These are phyloP conservation scores for Scedosporium boydii DNA, from an alignment of 2,329 filamentous ascomycete species.

Conservation along the genomic window DNA sequence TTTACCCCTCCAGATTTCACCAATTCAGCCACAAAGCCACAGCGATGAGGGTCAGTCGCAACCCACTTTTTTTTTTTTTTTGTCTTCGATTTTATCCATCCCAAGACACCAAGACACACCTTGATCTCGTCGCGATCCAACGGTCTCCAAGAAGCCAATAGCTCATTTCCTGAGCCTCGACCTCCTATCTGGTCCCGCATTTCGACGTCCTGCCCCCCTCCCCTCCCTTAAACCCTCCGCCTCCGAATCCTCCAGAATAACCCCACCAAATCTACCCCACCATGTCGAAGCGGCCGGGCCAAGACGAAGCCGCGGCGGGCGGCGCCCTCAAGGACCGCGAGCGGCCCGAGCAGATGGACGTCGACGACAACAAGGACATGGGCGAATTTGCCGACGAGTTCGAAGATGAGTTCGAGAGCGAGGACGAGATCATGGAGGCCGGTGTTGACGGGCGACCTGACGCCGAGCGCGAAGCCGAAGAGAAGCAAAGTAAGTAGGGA, in stretches of 20 bases:
- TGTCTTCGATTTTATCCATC: neutral
- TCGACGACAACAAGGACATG: slow-evolving; percentile 54
- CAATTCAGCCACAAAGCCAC: neutral
- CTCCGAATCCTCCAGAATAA: too few relatives aligned
- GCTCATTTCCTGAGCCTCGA: too few relatives aligned
- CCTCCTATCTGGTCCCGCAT: too few relatives aligned
- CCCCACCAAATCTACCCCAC: slow-evolving; percentile 5
- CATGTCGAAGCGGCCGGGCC: slow-evolving; percentile 54
- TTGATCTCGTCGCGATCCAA: neutral
- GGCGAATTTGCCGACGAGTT: slow-evolving; percentile 94
- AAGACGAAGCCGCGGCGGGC: slow-evolving; percentile 31
- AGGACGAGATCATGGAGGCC: slow-evolving; percentile 87
- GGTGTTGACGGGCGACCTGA: slow-evolving; percentile 90
- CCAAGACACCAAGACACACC: neutral
- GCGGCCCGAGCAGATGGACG: slow-evolving; percentile 55
- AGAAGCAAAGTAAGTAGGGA: slow-evolving; percentile 40
- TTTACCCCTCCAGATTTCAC: neutral
- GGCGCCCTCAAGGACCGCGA: slow-evolving; percentile 50
- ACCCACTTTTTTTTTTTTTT: neutral
- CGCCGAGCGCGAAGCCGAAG: slow-evolving; percentile 83
- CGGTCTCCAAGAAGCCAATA: neutral
- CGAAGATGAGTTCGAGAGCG: slow-evolving; percentile 80
- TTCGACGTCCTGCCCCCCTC: neutral
- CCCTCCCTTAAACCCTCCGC: neutral
- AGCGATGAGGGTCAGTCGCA: neutral